Base-by-base conservation (phyloP, 2,329 filamentous ascomycete species). In the Penicillium sp. region DNA sequence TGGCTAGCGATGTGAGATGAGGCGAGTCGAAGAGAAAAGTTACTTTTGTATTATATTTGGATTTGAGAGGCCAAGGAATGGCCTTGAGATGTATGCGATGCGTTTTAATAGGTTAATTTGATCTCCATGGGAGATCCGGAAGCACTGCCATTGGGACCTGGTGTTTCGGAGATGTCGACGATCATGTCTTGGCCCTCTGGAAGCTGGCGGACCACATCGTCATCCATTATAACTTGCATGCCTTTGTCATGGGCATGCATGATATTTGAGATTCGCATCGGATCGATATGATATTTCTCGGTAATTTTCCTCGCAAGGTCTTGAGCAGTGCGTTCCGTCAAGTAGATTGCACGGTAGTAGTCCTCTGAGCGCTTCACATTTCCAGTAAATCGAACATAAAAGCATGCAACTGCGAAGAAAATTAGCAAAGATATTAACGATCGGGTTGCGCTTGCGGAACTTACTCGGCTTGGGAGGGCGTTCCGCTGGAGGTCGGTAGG, bases 141-240 rank as follows among this genome's bases (percentile, higher is more conserved):
- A 36, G 13, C 31, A 45, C 47, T 31, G 27, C 63, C 45, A 41
- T 58, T 51, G 19, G 51, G 21, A n/a, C 45, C 54, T 23, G 56
- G 61, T 6, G 67, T 53, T 65, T 94, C 88, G 57, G 90, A 82
- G 58, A 88, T 84, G 66, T 89, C 86, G 42, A 84, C 83, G 38
- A 83, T 79, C 89, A 97, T 94, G 69, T 96, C 93, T 74, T 97
- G 91, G 33, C 92, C 93, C 77, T 99, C 94, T 1, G 86, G 84
- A 52, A 97, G 80, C 73, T 93, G 89, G 44, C 84, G 84, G 33
- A 97, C 85, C 48, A 96, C 88, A 61, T 97, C 92, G 69, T 97
- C 92, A 68, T 97, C 94, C 66, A 97, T 83, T 69, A 96, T 86
- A 55, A 97, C 86, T 68, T 92, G 86, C 1, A 97, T 77, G 0